These are phyloP conservation scores for Blastobotrys chiropterorum DNA, from an alignment of 805 yeast species.

Conservation along the genomic window DNA sequence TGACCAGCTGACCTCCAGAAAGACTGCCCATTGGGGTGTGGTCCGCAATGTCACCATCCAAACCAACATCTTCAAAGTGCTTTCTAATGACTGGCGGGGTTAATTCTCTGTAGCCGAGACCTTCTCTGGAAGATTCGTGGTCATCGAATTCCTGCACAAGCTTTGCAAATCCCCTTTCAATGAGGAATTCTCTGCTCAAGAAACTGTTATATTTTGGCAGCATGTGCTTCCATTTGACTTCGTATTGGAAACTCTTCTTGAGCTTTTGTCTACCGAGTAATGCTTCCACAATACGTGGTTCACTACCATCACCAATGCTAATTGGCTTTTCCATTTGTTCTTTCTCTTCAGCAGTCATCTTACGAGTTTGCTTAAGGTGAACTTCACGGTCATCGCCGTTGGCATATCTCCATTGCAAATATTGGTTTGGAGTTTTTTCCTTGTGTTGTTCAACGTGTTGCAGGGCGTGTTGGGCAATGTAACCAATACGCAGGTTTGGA, in stretches of 20 bases:
- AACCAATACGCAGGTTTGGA: constrained; percentile 96
- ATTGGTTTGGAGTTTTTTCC: constrained; percentile 96
- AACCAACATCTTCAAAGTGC: constrained; percentile 95
- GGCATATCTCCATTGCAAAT: constrained; percentile 96
- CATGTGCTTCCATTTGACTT: constrained; percentile 89
- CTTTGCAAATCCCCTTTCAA: constrained; percentile 83
- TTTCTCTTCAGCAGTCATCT: constrained; percentile 71
- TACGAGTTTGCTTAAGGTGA: constrained; percentile 85
- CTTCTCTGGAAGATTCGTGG: constrained; percentile 98
- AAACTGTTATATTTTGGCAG: constrained; percentile 89
- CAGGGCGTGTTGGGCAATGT: constrained; percentile 97
- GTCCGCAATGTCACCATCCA: constrained; percentile 97
- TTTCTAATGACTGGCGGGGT: constrained; percentile 87
- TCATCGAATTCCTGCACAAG: constrained; percentile 95
- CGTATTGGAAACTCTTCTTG: constrained; percentile 95
- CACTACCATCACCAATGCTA: constrained; percentile 80
- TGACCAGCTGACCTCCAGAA: constrained; percentile 97
- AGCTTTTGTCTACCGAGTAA: constrained; percentile 95
- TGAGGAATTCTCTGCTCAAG: constrained; percentile 77
- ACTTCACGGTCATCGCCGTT: constrained; percentile 99
- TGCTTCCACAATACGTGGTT: constrained; percentile 85
- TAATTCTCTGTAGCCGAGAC: constrained; percentile 94
- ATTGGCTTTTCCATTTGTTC: constrained; percentile 71
- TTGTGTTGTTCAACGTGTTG: constrained; percentile 96
- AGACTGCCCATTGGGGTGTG: constrained; percentile 95